A percentile compares a stretch with the other conserved stretches of the same genome.
phyloP scores from a whole-genome alignment of 805 yeast species.

The Huiozyma naganishii region DNA sequence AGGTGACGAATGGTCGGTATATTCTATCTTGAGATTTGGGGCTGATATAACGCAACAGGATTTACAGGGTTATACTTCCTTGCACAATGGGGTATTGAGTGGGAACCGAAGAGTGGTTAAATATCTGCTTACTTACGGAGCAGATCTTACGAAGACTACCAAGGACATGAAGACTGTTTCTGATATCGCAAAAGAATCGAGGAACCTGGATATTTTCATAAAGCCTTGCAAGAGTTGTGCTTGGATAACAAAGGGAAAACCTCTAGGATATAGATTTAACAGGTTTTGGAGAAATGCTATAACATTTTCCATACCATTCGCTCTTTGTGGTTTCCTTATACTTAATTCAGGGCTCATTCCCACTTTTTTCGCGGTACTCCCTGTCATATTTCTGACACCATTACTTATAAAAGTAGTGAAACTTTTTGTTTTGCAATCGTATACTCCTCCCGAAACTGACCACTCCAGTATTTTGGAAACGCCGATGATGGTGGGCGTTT shows the following conservation, averaged over 20 bases:
- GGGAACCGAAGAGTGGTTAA: slow-evolving; percentile 50
- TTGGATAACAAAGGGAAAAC: neutral
- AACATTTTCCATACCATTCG: neutral
- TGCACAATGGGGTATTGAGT: slow-evolving; percentile 76
- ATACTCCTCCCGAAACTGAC: slow-evolving; percentile 6
- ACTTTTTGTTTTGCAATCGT: slow-evolving; percentile 34
- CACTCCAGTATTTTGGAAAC: slow-evolving; percentile 42
- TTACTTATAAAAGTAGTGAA: slow-evolving; percentile 15
- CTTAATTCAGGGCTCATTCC: neutral
- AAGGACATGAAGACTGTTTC: neutral
- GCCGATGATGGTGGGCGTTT: slow-evolving; percentile 71
- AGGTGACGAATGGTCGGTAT: slow-evolving; percentile 70
- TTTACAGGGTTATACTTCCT: slow-evolving; percentile 55
- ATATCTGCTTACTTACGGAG: slow-evolving; percentile 47
- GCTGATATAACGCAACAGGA: slow-evolving; percentile 56
- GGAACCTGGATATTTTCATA: neutral
- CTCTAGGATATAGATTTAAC: neutral
- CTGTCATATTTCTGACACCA: neutral
- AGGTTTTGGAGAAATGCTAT: neutral
- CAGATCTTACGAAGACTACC: slow-evolving; percentile 37
- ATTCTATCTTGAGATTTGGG: slow-evolving; percentile 54
- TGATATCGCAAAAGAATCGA: neutral
- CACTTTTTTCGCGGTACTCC: neutral
- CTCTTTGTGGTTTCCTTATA: neutral
- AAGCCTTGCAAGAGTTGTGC: neutral